phyloP scores from a whole-genome alignment of 2,329 filamentous ascomycete species.

The Diplodia scrobiculata region DNA sequence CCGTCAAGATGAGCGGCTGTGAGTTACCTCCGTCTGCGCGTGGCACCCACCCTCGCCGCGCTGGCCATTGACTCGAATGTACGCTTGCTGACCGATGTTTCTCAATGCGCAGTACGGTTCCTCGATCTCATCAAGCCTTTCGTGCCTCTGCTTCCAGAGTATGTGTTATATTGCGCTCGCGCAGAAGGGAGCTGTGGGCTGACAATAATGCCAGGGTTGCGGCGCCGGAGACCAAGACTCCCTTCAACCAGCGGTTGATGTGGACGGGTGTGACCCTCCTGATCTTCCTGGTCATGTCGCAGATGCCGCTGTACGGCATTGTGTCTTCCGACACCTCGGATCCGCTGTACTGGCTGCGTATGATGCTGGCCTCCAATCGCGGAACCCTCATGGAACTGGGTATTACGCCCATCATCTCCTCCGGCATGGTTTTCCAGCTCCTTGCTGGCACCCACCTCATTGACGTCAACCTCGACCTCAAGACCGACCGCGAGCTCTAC shows the following conservation, averaged over 20 bases:
- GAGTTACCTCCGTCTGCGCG: slow-evolving; percentile 45
- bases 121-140: slow-evolving; percentile 99
- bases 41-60: slow-evolving; percentile 6
- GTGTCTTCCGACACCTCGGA: slow-evolving; percentile 95
- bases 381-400: slow-evolving; percentile 95
- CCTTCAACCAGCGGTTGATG: slow-evolving; percentile 81
- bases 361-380: slow-evolving; percentile 99
- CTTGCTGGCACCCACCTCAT: slow-evolving; percentile 99
- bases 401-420: slow-evolving; percentile 97
- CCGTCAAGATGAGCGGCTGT: slow-evolving; percentile 62
- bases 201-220: slow-evolving; percentile 48
- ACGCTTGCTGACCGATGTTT: slow-evolving; percentile 34
- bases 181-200: slow-evolving; percentile 8
- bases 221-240: slow-evolving; percentile 96
- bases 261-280: slow-evolving; percentile 71
- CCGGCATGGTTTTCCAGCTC: slow-evolving; percentile 99
- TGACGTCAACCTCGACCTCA: slow-evolving; percentile 99
- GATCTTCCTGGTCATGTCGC: slow-evolving; percentile 99
- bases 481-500: slow-evolving; percentile 99
- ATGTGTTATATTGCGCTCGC: slow-evolving; percentile 38
- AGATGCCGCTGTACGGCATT: slow-evolving; percentile 95
- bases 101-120: slow-evolving; percentile 74
- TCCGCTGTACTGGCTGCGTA: slow-evolving; percentile 98
- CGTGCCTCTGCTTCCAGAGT: slow-evolving; percentile 99
- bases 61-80: slow-evolving; percentile 29